Evolutionary conservation across 2,329 filamentous ascomycete species (phyloP), one percentile per base, ranked within the genome.

Genomic region (Aplosporella prunicola): DNA sequence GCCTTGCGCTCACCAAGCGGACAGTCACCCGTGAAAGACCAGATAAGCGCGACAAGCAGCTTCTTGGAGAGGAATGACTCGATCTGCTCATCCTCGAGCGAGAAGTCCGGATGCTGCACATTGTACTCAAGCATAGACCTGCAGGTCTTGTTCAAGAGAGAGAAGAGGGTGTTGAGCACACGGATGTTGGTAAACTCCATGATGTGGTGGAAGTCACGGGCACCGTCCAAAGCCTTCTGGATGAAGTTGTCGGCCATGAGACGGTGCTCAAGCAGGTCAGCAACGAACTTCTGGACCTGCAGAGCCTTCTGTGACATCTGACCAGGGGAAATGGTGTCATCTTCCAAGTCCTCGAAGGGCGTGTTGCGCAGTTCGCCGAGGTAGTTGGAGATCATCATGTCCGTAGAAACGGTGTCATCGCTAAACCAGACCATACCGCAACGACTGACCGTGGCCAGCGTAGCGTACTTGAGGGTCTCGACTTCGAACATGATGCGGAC

Each of bases 381-480:
- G 53, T 98, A 95, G 61, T 96, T 85, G 45, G 77, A 71, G 26
- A 96, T 81, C 78, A 96, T 83, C 82, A 98, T 94, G 47, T 74
- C 75, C 1, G 89, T 76, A 20, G 86, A 89, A 26, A 99, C 89
- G 18, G 88, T 96, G 55, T 98, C 93, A 52, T 95, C 89, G 56
- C 87, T 98, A 66, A 96, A 98, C 91, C 91, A 99, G 10, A 99
- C 93, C 91, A 99, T 99, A 72, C 91, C 91, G 59, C 91, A 99
- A 65, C 91, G 87, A 78, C 84, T 93, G 55, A 99, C 91, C n/a
- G 91, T 99, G 39, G 91, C 91, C 29, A 98, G 75, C 0, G 91
- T 99, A 24, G 91, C 91, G 57, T 98, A 98, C 57, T 93, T 94
- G 43, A 99, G 71, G 3, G 81, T 96, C 65, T 98, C 93, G 23